Percentiles rank a stretch among this genome's conserved stretches.
Conservation (phyloP, 257 asterid species). For the Petrea volubilis region DNA sequence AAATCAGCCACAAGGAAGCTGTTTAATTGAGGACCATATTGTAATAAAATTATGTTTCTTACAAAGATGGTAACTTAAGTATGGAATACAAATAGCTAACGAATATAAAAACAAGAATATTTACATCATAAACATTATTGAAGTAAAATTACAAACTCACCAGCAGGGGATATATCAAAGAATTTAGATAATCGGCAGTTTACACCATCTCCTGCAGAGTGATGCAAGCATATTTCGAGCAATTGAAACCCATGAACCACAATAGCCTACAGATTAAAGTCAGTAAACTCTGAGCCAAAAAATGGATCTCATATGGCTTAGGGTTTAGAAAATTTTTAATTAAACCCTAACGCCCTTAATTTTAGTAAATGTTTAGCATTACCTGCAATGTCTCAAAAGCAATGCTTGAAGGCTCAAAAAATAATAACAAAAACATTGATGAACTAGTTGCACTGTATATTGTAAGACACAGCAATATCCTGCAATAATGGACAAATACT, state of each 20-base stretch:
- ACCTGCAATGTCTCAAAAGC: slow-evolving; percentile 98
- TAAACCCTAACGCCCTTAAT: not conserved
- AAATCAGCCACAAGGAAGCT: not conserved
- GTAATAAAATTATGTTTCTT: not conserved
- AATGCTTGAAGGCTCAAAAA: slow-evolving; percentile 93
- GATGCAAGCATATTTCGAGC: slow-evolving; percentile 86
- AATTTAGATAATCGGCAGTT: slow-evolving; percentile 66
- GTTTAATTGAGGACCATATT: not conserved
- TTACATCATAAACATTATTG: not conserved
- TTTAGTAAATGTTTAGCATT: slow-evolving; percentile 12
- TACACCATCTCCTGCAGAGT: slow-evolving; percentile 62
- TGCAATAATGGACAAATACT: slow-evolving; percentile 30
- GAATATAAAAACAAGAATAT: not conserved
- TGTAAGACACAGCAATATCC: slow-evolving; percentile 66
- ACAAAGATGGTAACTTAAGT: not conserved
- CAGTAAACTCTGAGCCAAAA: slow-evolving; percentile 31
- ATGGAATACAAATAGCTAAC: not conserved
- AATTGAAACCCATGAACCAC: slow-evolving; percentile 95
- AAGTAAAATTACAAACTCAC: slow-evolving; percentile 30
- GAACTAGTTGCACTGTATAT: slow-evolving; percentile 53
- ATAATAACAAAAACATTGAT: slow-evolving; percentile 59
- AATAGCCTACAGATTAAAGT: slow-evolving; percentile 63
- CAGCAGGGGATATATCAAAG: slow-evolving; percentile 74
- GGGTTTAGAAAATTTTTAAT: too few species aligned
- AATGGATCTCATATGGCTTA: not conserved